Percentiles rank a stretch among this genome's conserved stretches.
Evolutionary conservation across 208 protist species (phyloP).

Genomic region (Leishmania gerbilli): DNA sequence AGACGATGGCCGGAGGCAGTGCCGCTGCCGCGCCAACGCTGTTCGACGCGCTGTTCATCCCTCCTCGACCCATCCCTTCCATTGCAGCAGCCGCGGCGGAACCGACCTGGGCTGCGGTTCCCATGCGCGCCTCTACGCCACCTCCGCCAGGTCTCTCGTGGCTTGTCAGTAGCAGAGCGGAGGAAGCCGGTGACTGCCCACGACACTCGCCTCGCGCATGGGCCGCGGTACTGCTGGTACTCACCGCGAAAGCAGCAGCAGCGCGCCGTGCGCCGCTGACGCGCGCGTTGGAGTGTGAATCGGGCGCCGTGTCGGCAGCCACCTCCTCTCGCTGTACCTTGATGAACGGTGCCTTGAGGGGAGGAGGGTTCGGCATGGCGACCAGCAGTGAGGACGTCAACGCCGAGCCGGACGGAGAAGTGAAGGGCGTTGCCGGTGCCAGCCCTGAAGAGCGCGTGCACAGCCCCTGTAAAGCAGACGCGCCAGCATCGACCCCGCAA

Average conservation of each 20-base stretch:
- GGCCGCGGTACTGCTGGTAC: not conserved
- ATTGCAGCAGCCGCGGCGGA: not conserved
- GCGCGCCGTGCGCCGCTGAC: conserved; percentile 9
- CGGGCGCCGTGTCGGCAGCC: conserved; percentile 15
- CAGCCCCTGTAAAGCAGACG: not conserved
- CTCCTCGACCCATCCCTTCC: not conserved
- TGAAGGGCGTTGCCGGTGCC: not conserved
- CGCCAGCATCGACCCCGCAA: not conserved
- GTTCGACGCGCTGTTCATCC: not conserved
- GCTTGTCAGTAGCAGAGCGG: not conserved
- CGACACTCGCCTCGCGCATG: not conserved
- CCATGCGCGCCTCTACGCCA: not conserved
- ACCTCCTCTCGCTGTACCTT: conserved; percentile 26
- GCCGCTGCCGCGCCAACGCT: not conserved
- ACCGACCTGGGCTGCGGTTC: not conserved
- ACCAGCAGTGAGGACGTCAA: conserved; percentile 8
- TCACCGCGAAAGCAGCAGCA: not conserved
- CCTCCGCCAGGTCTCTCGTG: not conserved
- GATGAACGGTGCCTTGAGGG: conserved; percentile 17
- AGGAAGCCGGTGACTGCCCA: not conserved
- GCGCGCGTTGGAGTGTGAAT: conserved; percentile 4
- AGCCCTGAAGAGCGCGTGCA: not conserved
- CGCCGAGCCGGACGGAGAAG: not conserved
- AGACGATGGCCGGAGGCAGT: conserved; percentile 1
- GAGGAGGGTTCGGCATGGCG: conserved; percentile 7